Evolutionary conservation across 176 grass and related monocot species (phyloP).

Genomic region (Tillandsia fasciculata): DNA sequence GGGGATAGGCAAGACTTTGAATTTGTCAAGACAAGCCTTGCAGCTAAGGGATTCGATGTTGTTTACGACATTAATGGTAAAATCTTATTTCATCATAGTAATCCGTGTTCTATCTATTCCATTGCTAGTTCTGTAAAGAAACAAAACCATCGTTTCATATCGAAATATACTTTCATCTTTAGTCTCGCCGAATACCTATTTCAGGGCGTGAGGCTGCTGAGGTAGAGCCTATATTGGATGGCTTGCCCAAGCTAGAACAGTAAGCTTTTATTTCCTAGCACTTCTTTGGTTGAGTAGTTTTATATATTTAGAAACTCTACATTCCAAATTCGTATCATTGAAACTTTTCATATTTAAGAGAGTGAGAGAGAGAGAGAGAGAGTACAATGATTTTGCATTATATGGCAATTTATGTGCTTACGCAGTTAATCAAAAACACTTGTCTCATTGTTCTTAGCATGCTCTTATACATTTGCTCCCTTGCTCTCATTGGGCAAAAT

Average conservation of each 20-base stretch:
- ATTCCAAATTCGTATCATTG: too few species aligned
- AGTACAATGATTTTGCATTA: too few species aligned
- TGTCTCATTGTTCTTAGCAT: not conserved
- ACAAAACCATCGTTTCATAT: not conserved
- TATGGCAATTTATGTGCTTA: too few species aligned
- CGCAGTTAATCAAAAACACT: too few species aligned
- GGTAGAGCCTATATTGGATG: slow-evolving; percentile 76
- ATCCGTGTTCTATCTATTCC: not conserved
- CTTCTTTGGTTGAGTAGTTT: not conserved
- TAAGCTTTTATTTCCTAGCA: slow-evolving; percentile 27
- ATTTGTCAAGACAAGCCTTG: slow-evolving; percentile 77
- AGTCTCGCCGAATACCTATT: slow-evolving; percentile 4
- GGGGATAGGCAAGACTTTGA: slow-evolving; percentile 86
- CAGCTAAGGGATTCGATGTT: slow-evolving; percentile 69
- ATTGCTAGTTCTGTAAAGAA: not conserved
- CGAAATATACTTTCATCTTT: not conserved
- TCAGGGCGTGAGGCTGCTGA: slow-evolving; percentile 71
- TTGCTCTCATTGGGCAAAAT: not conserved
- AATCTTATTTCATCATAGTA: not conserved
- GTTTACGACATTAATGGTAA: slow-evolving; percentile 95
- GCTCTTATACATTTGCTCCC: not conserved
- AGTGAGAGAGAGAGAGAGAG: too few species aligned
- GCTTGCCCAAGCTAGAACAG: slow-evolving; percentile 84
- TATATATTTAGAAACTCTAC: too few species aligned
- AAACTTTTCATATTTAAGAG: too few species aligned